A percentile compares a stretch with the other conserved stretches of the same genome.
Conservation (phyloP, 176 grass and related monocot genomes). For the Oropetium thomaeum region DNA sequence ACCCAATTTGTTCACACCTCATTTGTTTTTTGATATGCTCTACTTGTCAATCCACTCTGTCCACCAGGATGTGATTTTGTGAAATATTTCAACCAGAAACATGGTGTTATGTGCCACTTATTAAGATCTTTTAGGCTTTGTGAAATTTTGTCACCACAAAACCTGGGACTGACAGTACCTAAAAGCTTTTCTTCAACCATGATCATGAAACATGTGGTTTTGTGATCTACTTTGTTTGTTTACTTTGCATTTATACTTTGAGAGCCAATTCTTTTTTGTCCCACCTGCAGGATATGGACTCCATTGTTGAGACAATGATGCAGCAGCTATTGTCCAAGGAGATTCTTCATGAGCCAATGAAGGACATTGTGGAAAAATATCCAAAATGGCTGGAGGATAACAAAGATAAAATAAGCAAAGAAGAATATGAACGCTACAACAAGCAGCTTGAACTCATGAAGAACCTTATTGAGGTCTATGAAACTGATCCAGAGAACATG, state of each 20-base stretch:
- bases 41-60: neutral
- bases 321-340: slow-evolving; percentile 94
- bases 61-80: neutral
- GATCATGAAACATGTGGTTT: neutral
- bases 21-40: neutral
- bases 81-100: neutral
- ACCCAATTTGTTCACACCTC: neutral
- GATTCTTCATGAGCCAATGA: slow-evolving; percentile 97
- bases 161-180: neutral
- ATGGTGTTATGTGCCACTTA: neutral
- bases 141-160: neutral
- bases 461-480: slow-evolving; percentile 78
- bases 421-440: slow-evolving; percentile 68
- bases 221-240: neutral
- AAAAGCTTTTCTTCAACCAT: neutral
- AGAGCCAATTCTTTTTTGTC: slow-evolving; percentile 18
- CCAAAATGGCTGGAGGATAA: slow-evolving; percentile 91
- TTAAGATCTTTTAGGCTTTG: neutral
- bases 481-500: slow-evolving; percentile 81
- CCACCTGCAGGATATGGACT: slow-evolving; percentile 72
- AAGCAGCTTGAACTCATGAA: slow-evolving; percentile 77
- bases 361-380: slow-evolving; percentile 91
- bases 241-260: neutral
- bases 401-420: slow-evolving; percentile 65
- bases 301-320: slow-evolving; percentile 98